Evolutionary conservation across 2,329 filamentous ascomycete species (phyloP).

Genomic region (Neonectria neomacrospora): DNA sequence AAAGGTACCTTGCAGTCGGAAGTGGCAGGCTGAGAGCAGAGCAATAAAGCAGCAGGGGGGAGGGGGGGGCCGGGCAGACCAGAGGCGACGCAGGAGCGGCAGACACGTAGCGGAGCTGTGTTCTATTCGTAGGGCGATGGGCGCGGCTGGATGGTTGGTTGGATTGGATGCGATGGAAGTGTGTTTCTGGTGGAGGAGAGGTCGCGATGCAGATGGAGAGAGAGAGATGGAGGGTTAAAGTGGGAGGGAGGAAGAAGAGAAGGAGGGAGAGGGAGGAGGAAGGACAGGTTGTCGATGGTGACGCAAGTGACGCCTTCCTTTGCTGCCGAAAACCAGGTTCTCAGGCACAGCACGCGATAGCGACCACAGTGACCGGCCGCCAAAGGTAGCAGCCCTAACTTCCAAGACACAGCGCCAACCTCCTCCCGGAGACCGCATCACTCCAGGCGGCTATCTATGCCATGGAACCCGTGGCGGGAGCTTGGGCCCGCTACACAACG

Average conservation of each 20-base stretch:
- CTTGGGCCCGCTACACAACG: conserved; percentile 23
- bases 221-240: background rate
- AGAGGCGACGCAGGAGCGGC: background rate
- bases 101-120: background rate
- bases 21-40: conserved; percentile 10
- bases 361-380: conserved; percentile 5
- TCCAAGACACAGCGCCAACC: conserved; percentile 17
- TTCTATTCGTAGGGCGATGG: background rate
- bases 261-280: background rate
- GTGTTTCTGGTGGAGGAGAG: background rate
- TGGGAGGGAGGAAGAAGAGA: background rate
- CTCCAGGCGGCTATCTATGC: background rate
- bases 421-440: background rate
- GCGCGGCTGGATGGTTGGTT: background rate
- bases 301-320: conserved; percentile 21
- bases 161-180: background rate
- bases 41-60: background rate
- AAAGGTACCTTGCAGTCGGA: conserved; percentile 26
- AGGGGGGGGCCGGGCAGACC: background rate
- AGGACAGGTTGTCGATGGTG: conserved; percentile 27
- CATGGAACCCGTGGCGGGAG: conserved; percentile 25
- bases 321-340: conserved; percentile 7
- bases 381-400: conserved; percentile 8
- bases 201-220: background rate
- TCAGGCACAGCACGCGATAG: background rate